Evolutionary conservation across 805 yeast species (phyloP).

Genomic region (Pichia eremophila): DNA sequence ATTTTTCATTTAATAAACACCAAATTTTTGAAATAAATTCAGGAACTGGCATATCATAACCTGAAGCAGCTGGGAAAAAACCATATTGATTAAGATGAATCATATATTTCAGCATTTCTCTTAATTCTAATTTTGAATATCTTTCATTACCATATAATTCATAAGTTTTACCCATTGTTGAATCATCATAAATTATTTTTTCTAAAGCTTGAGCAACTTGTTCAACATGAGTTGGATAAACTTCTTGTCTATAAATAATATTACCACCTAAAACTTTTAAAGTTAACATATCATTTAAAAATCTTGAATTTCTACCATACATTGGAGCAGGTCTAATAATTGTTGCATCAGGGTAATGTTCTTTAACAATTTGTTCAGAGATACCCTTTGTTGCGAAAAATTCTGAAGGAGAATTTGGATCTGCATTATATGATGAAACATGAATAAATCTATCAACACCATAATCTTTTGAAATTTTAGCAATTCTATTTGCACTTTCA

Average conservation of each 20-base stretch:
- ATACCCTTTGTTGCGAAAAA: conserved; percentile 72
- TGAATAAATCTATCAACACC: conserved; percentile 69
- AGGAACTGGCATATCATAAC: conserved; percentile 32
- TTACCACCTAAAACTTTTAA: conserved; percentile 52
- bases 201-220: conserved; percentile 78
- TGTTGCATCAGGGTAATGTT: conserved; percentile 62
- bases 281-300: conserved; percentile 53
- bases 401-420: conserved; percentile 56
- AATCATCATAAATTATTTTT: conserved; percentile 70
- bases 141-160: conserved; percentile 70
- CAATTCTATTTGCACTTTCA: conserved; percentile 69
- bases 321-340: conserved; percentile 80
- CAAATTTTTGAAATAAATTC: conserved; percentile 25
- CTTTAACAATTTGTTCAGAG: conserved; percentile 65
- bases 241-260: conserved; percentile 54
- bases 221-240: conserved; percentile 63
- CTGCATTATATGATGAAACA: conserved; percentile 71
- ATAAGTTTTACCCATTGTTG: conserved; percentile 65
- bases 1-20: conserved; percentile 32
- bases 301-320: conserved; percentile 65
- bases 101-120: conserved; percentile 55
- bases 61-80: conserved; percentile 29
- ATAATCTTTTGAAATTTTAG: conserved; percentile 58
- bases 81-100: conserved; percentile 28
- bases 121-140: conserved; percentile 50